Evolutionary conservation across 1,284 basidiomycete genomes (phyloP).

Genomic region (Leccinum variabile): DNA sequence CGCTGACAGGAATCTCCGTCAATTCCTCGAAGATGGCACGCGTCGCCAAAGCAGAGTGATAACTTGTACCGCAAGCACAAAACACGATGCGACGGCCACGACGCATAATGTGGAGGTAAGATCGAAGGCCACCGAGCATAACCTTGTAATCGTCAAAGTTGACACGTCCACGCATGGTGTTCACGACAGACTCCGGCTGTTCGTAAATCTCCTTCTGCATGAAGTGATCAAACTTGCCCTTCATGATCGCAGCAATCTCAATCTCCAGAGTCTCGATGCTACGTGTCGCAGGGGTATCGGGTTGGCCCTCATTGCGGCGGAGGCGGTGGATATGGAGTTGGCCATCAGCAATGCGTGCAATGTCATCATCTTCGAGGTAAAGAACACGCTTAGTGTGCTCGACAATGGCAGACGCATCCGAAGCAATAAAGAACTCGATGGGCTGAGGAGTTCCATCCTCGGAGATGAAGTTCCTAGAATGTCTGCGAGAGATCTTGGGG

Average conservation of each 20-base stretch:
- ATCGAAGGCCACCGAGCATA: conserved; percentile 93
- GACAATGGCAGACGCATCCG: conserved; percentile 94
- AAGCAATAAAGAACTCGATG: conserved; percentile 99
- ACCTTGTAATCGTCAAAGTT: conserved; percentile 95
- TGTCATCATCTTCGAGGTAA: conserved; percentile 99
- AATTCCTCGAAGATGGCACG: conserved; percentile 98
- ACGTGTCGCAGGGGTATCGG: conserved; percentile 73
- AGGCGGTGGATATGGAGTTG: conserved; percentile 99
- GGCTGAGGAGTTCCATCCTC: conserved; percentile 98
- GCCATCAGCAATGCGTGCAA: conserved; percentile 96
- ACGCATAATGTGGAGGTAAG: conserved; percentile 95
- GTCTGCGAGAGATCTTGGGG: conserved; percentile 89
- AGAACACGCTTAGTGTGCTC: conserved; percentile 99
- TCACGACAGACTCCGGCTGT: conserved; percentile 99
- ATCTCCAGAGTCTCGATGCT: conserved; percentile 99
- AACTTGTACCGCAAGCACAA: conserved; percentile 96
- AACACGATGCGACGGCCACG: conserved; percentile 95
- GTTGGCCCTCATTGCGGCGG: conserved; percentile 74
- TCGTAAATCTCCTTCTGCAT: conserved; percentile 99
- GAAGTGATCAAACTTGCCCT: conserved; percentile 99
- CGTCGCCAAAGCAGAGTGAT: conserved; percentile 97
- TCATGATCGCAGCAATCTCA: conserved; percentile 99
- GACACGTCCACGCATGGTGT: conserved; percentile 99
- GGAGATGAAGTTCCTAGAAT: conserved; percentile 97
- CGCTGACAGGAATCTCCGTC: conserved; percentile 97